Base-by-base conservation (phyloP, 2,329 filamentous ascomycete species). In the Penicillium sp. region DNA sequence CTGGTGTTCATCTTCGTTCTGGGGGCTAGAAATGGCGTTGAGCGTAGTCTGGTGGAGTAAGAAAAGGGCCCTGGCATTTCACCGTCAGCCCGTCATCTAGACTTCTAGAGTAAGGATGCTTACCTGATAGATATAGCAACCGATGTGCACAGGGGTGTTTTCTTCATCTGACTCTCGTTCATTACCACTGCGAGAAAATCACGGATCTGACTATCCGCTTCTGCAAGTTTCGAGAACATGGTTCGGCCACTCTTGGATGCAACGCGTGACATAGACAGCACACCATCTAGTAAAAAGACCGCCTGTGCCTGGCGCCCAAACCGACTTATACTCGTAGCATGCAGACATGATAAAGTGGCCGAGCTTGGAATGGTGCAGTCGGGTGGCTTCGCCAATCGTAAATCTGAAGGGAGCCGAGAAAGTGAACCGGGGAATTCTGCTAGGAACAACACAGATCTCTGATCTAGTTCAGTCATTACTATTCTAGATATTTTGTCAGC, bases 51-150 rank as follows among this genome's bases (percentile, higher is more conserved):
- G 38, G 20, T 58, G 56, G 3, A 58, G 50, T 8, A 58, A 43
- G 28, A 58, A 58, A 9, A 58, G 28, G 3, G 49, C 40, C 40
- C 56, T 58, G 28, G 30, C 2, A 40, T 26, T 33, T 33, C 18
- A 21, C 6, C n/a, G n/a, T 54, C 33, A 40, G 12, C 35, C n/a
- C 5, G 7, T 49, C 2, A 11, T 3, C 21, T 18, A 20, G 11
- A 11, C 3, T 5, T 1, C 9, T 48, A 1, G 1, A 8, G 16
- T 11, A 6, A 1, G 4, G 14, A 35, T 38, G 3, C 50, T 5
- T 50, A 47, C 56, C 56, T 58, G 20, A 58, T 46, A 20, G 45
- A 49, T 28, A 58, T 40, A 28, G 56, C 56, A 7, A 58, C 56
- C 42, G 51, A 23, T n/a, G 50, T 52, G 21, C 56, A 54, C n/a